Base-by-base conservation (phyloP, 176 grass and related monocot species). In the Luzula sylvatica region DNA sequence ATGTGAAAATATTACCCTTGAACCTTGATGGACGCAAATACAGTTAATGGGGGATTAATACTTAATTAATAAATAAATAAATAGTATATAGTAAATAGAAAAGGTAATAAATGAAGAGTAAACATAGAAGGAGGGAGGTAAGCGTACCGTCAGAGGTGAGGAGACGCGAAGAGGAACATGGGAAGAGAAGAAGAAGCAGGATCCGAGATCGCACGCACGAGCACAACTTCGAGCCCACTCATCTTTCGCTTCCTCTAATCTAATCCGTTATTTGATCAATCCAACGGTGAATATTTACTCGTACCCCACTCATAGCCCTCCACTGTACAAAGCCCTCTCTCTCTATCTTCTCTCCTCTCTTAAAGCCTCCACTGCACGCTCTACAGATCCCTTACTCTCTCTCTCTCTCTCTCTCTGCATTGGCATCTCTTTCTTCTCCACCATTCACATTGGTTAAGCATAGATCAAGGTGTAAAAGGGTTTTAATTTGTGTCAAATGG, bases 301-400 rank as follows among this genome's bases (percentile, higher is more conserved):
- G 15, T 53, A 42, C 26, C 11, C 2, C 27, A 45, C 61, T 3
- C 8, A 40, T 26, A 13, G 38, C 23, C 46, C 45, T 26, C 58
- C 30, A 53, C 61, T 82, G 68, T 80, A 82, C 59, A 64, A 41
- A 49, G 45, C 43, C 60, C 42, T 64, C 47, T 26, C 60, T 64
- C 47, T 46, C 22, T 87, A 50, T 71, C 55, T 17, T 53, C 15
- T 15, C 65, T 50, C 60, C 68, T 72, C 77, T 66, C 56, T 68
- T n/a, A n/a, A n/a, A n/a, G n/a, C n/a, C n/a, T n/a, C n/a, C n/a
- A n/a, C 63, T 64, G 16, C 59, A 38, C 65, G 62, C 63, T 11
- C 48, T 39, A 49, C 53, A 59, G 41, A 30, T 23, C 12, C 46
- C 40, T 2, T 58, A 43, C 23, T 32, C 29, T 64, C 22, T 43